These are phyloP conservation scores for Botrytis aclada DNA, from an alignment of 2,329 filamentous ascomycete species.

Conservation along the genomic window DNA sequence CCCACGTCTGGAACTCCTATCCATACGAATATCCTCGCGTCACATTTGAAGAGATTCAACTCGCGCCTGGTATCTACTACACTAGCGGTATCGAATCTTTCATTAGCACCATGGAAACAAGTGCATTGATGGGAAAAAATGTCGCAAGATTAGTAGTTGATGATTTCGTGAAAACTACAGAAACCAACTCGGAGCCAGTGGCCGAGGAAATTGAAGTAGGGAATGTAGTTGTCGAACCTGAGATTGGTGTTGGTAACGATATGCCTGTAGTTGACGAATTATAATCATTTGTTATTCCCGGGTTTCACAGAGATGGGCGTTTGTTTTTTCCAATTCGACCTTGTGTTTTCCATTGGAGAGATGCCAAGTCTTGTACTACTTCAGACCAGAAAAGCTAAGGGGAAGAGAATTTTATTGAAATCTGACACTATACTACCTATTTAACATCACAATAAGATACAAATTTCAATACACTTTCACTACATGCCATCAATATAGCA, in stretches of 20 bases:
- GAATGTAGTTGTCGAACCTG: neutral
- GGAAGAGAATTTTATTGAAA: neutral
- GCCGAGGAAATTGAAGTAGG: neutral
- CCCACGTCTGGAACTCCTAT: slow-evolving; percentile 79
- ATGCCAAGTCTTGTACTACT: neutral
- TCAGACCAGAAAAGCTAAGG: neutral
- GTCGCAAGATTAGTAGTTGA: slow-evolving; percentile 70
- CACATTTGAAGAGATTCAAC: slow-evolving; percentile 76
- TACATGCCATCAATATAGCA: neutral
- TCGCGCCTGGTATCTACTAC: slow-evolving; percentile 67
- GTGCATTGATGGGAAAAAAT: slow-evolving; percentile 84
- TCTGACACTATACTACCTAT: neutral
- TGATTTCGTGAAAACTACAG: slow-evolving; percentile 44
- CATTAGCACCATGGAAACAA: slow-evolving; percentile 97
- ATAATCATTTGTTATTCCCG: neutral
- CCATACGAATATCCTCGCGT: slow-evolving; percentile 80
- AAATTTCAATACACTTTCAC: neutral
- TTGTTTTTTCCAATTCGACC: neutral
- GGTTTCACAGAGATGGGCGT: neutral
- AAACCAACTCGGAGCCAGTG: slow-evolving; percentile 3
- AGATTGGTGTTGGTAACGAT: slow-evolving; percentile 2
- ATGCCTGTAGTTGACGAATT: slow-evolving; percentile 6
- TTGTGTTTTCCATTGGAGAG: neutral
- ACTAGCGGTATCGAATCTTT: slow-evolving; percentile 83
- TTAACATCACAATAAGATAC: neutral